phyloP scores from a whole-genome alignment of 208 protist genomes.

The Leishmania braziliensis region DNA sequence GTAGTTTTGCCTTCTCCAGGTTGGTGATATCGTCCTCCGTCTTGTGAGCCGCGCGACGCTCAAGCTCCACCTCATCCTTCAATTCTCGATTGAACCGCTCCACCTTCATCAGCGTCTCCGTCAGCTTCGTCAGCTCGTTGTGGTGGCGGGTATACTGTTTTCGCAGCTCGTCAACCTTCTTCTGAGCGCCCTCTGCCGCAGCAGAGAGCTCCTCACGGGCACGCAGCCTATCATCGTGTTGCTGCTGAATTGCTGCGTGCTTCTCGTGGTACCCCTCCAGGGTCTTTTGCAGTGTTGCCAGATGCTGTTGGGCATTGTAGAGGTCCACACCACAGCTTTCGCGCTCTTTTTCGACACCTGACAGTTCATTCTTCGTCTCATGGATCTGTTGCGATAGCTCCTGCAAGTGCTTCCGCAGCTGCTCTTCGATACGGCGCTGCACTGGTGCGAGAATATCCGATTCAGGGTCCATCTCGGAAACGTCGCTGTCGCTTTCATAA shows the following conservation, averaged over 20 bases:
- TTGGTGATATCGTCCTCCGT: slow-evolving; percentile 95
- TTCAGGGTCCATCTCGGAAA: slow-evolving; percentile 92
- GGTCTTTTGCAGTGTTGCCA: slow-evolving; percentile 92
- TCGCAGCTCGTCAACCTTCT: slow-evolving; percentile 86
- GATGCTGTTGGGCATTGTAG: slow-evolving; percentile 95
- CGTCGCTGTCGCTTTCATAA: slow-evolving; percentile 79
- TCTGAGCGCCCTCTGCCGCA: slow-evolving; percentile 61
- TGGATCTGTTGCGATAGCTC: slow-evolving; percentile 86
- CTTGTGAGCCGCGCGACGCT: slow-evolving; percentile 95
- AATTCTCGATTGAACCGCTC: slow-evolving; percentile 95
- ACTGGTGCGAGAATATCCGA: slow-evolving; percentile 81
- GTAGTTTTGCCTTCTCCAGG: slow-evolving; percentile 91
- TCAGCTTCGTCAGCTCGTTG: slow-evolving; percentile 91
- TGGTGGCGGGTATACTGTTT: slow-evolving; percentile 90
- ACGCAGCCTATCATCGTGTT: slow-evolving; percentile 84
- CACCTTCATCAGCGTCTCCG: slow-evolving; percentile 89
- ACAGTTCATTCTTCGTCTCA: slow-evolving; percentile 84
- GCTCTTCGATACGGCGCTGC: slow-evolving; percentile 88
- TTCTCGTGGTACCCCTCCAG: slow-evolving; percentile 93
- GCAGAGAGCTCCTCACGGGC: slow-evolving; percentile 65
- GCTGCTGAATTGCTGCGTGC: slow-evolving; percentile 60
- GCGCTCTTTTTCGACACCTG: slow-evolving; percentile 72
- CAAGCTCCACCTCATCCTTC: slow-evolving; percentile 93
- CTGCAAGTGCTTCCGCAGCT: slow-evolving; percentile 86
- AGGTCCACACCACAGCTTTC: slow-evolving; percentile 95